Base-by-base conservation (phyloP, 2,329 filamentous ascomycete genomes). In the Pseudogymnoascus sp. region DNA sequence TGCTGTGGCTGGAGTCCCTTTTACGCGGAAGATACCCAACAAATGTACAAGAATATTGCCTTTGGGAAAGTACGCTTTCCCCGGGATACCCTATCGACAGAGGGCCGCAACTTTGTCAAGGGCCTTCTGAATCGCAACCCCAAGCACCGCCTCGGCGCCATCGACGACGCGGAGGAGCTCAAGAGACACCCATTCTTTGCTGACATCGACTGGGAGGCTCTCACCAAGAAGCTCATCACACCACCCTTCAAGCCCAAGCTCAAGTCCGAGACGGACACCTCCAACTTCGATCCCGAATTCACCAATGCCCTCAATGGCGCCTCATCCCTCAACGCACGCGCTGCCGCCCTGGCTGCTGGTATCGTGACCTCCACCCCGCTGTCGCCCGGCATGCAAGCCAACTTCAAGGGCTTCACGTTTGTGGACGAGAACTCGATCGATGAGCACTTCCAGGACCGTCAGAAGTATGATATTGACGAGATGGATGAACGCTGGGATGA, bases 11-110 rank as follows among this genome's bases (percentile, higher is more conserved):
- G 94, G 94, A 97, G 91, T 70, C 94, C 94, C 0, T 99, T 99
- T 76, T 99, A 97, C 69, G 94, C 94, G 61, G 94, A 99, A 71
- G 94, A 99, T 71, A 99, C 94, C 0, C 94, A 99, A 75, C 94
- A 99, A 74, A 99, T 99, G 94, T 99, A 99, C 80, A 99, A 99
- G 80, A 99, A 99, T 77, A 99, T 99, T 72, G 94, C 94, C 0
- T 99, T 99, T 71, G 94, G 94, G 72, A 99, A 99, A 73, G 94
- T 99, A 62, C 84, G 94, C 64, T 99, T 99, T 74, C 94, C 94
- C 6, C 85, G 92, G 66, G 94, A 99, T 74, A 96, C 94, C 1
- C 79, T 99, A 33, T 97, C 91, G 64, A 88, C 91, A 39, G 94
- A 99, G 74, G 94, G 94, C 62, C 85, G 94, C 62, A 97, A 96